Evolutionary conservation across 495 filamentous ascomycete species (phyloP).

Genomic region (Chaetomidium leptoderma): DNA sequence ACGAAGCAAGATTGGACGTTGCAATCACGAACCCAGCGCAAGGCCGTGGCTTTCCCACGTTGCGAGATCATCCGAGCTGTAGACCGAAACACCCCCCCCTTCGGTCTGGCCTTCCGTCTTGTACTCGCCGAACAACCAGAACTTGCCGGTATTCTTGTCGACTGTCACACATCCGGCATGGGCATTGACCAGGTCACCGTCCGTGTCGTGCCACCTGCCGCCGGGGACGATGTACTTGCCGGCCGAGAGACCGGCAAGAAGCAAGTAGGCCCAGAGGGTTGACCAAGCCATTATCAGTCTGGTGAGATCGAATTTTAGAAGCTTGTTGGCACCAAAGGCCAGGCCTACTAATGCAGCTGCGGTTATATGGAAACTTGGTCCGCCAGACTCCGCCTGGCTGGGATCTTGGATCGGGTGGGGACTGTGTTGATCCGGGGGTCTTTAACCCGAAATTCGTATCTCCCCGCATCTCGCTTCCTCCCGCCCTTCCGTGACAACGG

Average conservation of each 20-base stretch:
- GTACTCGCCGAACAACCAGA: slow-evolving; percentile 46
- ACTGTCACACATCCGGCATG: slow-evolving; percentile 40
- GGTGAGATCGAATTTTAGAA: neutral
- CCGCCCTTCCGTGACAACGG: neutral
- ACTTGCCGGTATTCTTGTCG: slow-evolving; percentile 36
- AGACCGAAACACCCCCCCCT: slow-evolving; percentile 40
- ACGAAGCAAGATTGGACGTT: neutral
- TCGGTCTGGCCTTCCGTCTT: slow-evolving; percentile 41
- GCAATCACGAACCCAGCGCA: slow-evolving; percentile 30
- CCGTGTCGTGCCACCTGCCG: slow-evolving; percentile 41
- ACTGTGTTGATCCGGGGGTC: neutral
- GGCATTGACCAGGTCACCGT: slow-evolving; percentile 41
- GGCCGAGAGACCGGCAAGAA: slow-evolving; percentile 11
- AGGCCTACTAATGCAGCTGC: neutral
- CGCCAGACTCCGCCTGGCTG: too few species aligned
- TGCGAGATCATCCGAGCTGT: slow-evolving; percentile 40
- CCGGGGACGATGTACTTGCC: slow-evolving; percentile 46
- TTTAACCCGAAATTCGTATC: slow-evolving; percentile 2
- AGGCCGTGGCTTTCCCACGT: slow-evolving; percentile 42
- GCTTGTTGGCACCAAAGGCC: neutral
- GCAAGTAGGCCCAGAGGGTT: neutral
- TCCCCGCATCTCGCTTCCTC: neutral
- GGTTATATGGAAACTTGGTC: neutral
- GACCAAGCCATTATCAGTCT: neutral
- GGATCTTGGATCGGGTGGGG: neutral